Evolutionary conservation across 495 filamentous ascomycete species (phyloP).

Genomic region (Penicillium dipodomyicola): DNA sequence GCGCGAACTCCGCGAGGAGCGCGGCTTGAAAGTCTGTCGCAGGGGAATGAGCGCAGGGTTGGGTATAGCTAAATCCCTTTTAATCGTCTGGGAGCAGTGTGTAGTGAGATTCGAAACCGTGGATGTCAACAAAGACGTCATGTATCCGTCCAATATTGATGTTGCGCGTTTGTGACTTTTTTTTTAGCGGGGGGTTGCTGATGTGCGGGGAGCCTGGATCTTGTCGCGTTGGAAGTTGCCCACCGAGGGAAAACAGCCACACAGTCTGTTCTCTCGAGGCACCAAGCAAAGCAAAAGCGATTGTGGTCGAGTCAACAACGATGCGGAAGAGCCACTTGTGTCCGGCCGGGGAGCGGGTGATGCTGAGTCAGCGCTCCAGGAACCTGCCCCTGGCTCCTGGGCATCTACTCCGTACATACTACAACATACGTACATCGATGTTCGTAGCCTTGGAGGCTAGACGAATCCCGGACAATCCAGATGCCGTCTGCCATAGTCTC

Average conservation of each 20-base stretch:
- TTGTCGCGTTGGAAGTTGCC: neutral
- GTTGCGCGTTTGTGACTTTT: conserved; percentile 28
- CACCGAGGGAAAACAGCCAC: conserved; percentile 8
- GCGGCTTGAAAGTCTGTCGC: conserved; percentile 29
- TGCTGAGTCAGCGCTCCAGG: conserved; percentile 35
- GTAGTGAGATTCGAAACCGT: conserved; percentile 20
- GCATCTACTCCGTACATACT: too few relatives aligned
- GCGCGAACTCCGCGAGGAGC: conserved; percentile 43
- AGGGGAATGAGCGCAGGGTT: conserved; percentile 6
- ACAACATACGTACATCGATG: too few relatives aligned
- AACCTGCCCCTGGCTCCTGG: neutral
- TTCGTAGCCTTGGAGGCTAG: too few relatives aligned
- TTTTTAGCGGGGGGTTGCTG: conserved; percentile 16
- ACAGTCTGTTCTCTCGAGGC: conserved; percentile 10
- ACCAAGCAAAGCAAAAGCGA: conserved; percentile 20
- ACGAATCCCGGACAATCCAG: too few relatives aligned
- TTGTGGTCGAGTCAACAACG: conserved; percentile 22
- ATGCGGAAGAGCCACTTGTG: conserved; percentile 44
- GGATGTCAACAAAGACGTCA: conserved; percentile 49
- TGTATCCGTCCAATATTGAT: conserved; percentile 32
- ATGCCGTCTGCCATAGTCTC: too few relatives aligned
- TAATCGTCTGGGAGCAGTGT: conserved; percentile 15
- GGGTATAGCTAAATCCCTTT: conserved; percentile 5
- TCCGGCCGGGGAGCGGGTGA: conserved; percentile 21
- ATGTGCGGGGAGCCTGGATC: conserved; percentile 5